phyloP scores from a whole-genome alignment of 2,329 filamentous ascomycete species.

The Fusarium succisae region DNA sequence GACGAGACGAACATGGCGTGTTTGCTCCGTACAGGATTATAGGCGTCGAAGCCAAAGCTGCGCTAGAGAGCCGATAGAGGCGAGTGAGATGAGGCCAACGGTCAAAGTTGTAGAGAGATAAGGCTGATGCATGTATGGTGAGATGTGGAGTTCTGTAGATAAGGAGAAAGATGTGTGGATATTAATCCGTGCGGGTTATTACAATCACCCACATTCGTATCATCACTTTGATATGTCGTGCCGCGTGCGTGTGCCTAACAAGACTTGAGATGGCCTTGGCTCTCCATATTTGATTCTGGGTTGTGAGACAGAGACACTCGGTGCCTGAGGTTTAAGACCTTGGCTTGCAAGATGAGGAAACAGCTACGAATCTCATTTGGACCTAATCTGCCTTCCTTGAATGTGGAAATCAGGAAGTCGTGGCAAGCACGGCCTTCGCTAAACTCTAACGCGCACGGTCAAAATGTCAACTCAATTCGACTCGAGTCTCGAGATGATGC shows the following conservation, averaged over 20 bases:
- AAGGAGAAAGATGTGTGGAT: slow-evolving; percentile 16
- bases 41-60: not conserved
- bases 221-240: not conserved
- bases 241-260: not conserved
- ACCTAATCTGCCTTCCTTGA: not conserved
- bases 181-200: slow-evolving; percentile 18
- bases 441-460: slow-evolving; percentile 15
- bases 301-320: not conserved
- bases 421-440: slow-evolving; percentile 1
- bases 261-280: not conserved
- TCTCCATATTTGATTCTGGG: not conserved
- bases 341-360: not conserved
- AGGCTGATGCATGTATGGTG: slow-evolving; percentile 20
- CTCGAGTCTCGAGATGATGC: not conserved
- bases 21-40: not conserved
- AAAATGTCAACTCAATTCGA: not conserved
- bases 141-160: slow-evolving; percentile 33
- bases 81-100: not conserved
- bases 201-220: slow-evolving; percentile 8
- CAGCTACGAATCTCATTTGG: not conserved
- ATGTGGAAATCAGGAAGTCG: not conserved
- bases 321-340: not conserved
- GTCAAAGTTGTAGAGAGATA: slow-evolving; percentile 19
- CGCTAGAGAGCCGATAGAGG: not conserved
- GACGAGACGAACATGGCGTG: slow-evolving; percentile 5